Percentiles rank a stretch among this genome's conserved stretches.
Evolutionary conservation across 192 early-diverging fungal species (phyloP).

Genomic region (Spizellomyces sp.): DNA sequence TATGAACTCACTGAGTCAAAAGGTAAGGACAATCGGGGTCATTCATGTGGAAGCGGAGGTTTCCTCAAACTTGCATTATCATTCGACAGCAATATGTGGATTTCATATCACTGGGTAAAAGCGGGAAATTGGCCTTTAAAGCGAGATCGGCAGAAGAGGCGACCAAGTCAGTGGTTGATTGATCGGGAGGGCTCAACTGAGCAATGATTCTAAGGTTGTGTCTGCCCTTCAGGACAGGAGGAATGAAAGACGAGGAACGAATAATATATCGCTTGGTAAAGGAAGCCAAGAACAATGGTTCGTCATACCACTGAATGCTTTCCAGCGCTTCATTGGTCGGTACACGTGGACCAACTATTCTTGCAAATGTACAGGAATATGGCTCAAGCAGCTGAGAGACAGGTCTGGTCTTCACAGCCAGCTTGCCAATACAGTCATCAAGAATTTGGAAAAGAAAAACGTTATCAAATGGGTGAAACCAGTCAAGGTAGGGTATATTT

Average conservation of each 20-base stretch:
- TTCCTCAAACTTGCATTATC: not conserved
- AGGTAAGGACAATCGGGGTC: not conserved
- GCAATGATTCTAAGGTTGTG: not conserved
- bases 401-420: conserved; percentile 76
- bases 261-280: conserved; percentile 84
- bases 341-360: conserved; percentile 3
- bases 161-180: conserved; percentile 15
- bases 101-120: conserved; percentile 38
- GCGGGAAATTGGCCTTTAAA: conserved; percentile 42
- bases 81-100: conserved; percentile 41
- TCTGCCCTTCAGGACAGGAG: conserved; percentile 37
- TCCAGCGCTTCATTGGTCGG: not conserved
- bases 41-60: not conserved
- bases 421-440: conserved; percentile 76
- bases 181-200: not conserved
- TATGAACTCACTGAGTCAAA: conserved; percentile 18
- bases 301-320: not conserved
- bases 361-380: conserved; percentile 58
- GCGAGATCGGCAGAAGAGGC: conserved; percentile 44
- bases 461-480: conserved; percentile 87
- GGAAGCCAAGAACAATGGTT: conserved; percentile 76
- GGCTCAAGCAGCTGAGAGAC: conserved; percentile 79
- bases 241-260: conserved; percentile 69
- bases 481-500: conserved; percentile 67
- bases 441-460: conserved; percentile 75